phyloP scores from a whole-genome alignment of 1,284 basidiomycete species.

The Ceratorhiza oryzae-sativae region DNA sequence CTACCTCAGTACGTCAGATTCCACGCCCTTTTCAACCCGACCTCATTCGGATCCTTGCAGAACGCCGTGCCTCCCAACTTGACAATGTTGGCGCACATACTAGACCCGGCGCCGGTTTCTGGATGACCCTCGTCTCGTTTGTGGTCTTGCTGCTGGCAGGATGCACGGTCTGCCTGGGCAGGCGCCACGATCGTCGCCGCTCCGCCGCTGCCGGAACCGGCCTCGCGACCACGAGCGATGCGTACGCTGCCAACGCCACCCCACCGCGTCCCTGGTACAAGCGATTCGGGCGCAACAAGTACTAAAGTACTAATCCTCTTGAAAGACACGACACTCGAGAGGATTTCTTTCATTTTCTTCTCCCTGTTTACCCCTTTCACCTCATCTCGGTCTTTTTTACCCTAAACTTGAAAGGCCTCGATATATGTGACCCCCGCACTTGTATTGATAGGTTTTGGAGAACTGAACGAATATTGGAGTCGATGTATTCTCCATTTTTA shows the following conservation, averaged over 20 bases:
- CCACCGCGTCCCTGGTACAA: constrained; percentile 6
- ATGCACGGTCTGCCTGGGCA: constrained; percentile 72
- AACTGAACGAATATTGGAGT: too few species aligned
- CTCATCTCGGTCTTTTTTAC: too few species aligned
- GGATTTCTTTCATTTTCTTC: not conserved
- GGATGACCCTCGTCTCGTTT: constrained; percentile 74
- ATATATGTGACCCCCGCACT: too few species aligned
- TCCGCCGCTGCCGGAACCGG: constrained; percentile 17
- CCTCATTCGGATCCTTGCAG: constrained; percentile 9
- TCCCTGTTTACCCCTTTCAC: too few species aligned
- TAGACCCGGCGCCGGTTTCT: constrained; percentile 70
- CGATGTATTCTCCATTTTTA: too few species aligned
- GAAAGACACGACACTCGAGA: not conserved
- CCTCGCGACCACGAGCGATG: constrained; percentile 34
- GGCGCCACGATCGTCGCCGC: constrained; percentile 56
- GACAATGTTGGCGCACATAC: constrained; percentile 56
- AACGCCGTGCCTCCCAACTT: constrained; percentile 48
- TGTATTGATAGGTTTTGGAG: too few species aligned
- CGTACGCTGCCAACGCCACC: constrained; percentile 23
- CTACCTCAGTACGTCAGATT: constrained; percentile 63
- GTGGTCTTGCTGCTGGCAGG: constrained; percentile 68
- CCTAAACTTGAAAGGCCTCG: too few species aligned
- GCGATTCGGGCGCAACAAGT: constrained; percentile 29
- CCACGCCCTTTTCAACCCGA: constrained; percentile 47
- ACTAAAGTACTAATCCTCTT: not conserved